Percentiles rank a stretch among this genome's conserved stretches.
Evolutionary conservation across 2,329 filamentous ascomycete genomes (phyloP).

Genomic region (Xylaria sp.): DNA sequence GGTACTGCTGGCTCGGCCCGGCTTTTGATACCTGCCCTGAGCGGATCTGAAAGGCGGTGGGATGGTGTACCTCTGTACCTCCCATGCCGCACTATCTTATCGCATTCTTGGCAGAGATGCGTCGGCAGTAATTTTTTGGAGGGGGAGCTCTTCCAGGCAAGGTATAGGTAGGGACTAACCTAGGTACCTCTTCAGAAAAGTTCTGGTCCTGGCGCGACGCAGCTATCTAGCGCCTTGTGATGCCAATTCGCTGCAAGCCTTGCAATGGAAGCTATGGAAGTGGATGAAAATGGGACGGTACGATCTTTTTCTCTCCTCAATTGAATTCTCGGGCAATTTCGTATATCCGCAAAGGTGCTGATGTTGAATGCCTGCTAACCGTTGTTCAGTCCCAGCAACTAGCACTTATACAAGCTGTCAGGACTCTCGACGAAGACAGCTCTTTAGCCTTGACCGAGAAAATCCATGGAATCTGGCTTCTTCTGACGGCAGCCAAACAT

Average conservation of each 20-base stretch:
- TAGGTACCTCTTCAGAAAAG: slow-evolving; percentile 27
- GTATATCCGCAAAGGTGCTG: neutral
- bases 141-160: slow-evolving; percentile 36
- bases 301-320: no score
- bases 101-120: neutral
- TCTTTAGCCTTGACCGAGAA: slow-evolving; percentile 52
- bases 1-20: no score
- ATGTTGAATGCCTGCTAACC: neutral
- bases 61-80: slow-evolving; percentile 1
- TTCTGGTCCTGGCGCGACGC: neutral
- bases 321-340: neutral
- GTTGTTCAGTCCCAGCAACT: slow-evolving; percentile 37
- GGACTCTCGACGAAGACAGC: slow-evolving; percentile 60
- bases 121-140: slow-evolving; percentile 32
- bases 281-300: slow-evolving; percentile 32
- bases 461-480: slow-evolving; percentile 55
- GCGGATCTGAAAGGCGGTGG: slow-evolving; percentile 23
- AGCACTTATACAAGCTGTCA: slow-evolving; percentile 57
- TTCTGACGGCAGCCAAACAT: slow-evolving; percentile 50
- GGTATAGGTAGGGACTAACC: slow-evolving; percentile 1
- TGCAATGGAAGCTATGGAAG: slow-evolving; percentile 37
- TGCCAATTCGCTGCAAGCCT: slow-evolving; percentile 27
- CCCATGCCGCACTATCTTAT: slow-evolving; percentile 20
- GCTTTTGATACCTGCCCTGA: no score
- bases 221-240: slow-evolving; percentile 22